Percentiles rank a stretch among this genome's conserved stretches.
Evolutionary conservation across 495 filamentous ascomycete species (phyloP).

Genomic region (Sabuloglossum arenarium): DNA sequence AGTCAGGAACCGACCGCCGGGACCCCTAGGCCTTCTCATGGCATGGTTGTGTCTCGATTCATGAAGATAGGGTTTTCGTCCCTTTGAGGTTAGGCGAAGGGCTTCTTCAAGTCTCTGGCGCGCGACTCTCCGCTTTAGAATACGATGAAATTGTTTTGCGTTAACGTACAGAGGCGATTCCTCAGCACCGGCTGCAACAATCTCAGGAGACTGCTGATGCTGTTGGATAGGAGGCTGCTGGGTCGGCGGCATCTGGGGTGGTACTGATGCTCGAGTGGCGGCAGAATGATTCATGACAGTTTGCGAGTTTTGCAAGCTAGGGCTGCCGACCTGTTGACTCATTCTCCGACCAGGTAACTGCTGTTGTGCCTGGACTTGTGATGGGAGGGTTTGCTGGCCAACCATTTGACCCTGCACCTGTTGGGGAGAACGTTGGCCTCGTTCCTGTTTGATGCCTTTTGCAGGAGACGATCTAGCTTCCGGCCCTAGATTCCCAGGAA

Average conservation of each 20-base stretch:
- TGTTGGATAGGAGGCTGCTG: conserved; percentile 19
- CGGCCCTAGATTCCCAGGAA: conserved; percentile 21
- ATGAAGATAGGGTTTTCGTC: conserved; percentile 90
- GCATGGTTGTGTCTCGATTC: conserved; percentile 98
- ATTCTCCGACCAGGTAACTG: conserved; percentile 25
- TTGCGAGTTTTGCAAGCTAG: conserved; percentile 33
- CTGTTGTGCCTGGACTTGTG: conserved; percentile 16
- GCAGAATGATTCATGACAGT: conserved; percentile 33
- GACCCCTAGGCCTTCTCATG: conserved; percentile 86
- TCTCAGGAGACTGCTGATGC: conserved; percentile 64
- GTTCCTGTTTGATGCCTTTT: conserved; percentile 26
- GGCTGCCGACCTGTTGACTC: conserved; percentile 38
- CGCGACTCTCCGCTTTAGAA: conserved; percentile 81
- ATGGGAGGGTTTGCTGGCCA: conserved; percentile 10
- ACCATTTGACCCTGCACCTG: conserved; percentile 27
- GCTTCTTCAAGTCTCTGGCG: conserved; percentile 85
- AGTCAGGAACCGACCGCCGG: conserved; percentile 91
- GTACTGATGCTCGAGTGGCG: conserved; percentile 5
- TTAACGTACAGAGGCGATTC: conserved; percentile 96
- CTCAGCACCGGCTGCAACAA: conserved; percentile 54
- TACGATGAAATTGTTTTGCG: conserved; percentile 95
- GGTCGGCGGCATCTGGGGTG: conserved; percentile 13
- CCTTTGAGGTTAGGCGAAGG: conserved; percentile 70
- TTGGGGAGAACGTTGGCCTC: conserved; percentile 35
- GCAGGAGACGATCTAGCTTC: conserved; percentile 35